Percentiles rank a stretch among this genome's conserved stretches.
Conservation (phyloP, 2,329 filamentous ascomycete genomes). For the Penicillium sp. region DNA sequence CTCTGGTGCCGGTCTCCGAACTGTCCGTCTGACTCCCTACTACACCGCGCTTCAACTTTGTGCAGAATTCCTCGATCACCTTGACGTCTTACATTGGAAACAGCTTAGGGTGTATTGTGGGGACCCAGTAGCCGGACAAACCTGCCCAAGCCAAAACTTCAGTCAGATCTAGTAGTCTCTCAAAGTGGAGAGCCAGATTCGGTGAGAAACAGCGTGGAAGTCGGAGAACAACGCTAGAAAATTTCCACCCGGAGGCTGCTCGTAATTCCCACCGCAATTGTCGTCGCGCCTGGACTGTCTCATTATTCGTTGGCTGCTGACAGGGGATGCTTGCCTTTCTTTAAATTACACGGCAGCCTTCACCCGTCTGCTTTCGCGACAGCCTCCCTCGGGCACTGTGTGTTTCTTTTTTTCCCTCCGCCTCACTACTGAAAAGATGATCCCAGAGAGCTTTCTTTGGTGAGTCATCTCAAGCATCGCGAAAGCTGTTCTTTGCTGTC, state of each 20-base stretch:
- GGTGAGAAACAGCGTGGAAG: slow-evolving; percentile 24
- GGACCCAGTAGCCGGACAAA: background rate
- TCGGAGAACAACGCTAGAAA: slow-evolving; percentile 30
- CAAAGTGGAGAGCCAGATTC: slow-evolving; percentile 17
- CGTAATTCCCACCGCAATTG: slow-evolving; percentile 1
- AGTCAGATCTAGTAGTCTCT: background rate
- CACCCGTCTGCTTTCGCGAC: slow-evolving; percentile 7
- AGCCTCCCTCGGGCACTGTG: slow-evolving; percentile 17
- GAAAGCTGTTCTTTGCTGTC: background rate
- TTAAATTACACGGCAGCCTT: slow-evolving; percentile 9
- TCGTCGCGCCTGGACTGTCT: background rate
- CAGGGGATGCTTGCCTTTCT: slow-evolving; percentile 18
- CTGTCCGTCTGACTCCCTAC: background rate
- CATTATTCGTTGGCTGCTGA: slow-evolving; percentile 11
- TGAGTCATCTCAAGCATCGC: background rate
- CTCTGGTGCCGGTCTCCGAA: background rate
- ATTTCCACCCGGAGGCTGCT: slow-evolving; percentile 16
- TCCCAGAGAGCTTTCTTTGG: background rate
- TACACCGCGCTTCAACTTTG: slow-evolving; percentile 8
- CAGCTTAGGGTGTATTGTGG: background rate
- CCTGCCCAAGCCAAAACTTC: background rate
- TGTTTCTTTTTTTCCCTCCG: slow-evolving; percentile 6
- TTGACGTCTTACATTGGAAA: background rate
- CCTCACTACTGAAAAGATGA: background rate
- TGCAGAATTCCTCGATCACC: background rate